phyloP scores from a whole-genome alignment of 176 grass and related monocot species.

The Neostapfia colusana region DNA sequence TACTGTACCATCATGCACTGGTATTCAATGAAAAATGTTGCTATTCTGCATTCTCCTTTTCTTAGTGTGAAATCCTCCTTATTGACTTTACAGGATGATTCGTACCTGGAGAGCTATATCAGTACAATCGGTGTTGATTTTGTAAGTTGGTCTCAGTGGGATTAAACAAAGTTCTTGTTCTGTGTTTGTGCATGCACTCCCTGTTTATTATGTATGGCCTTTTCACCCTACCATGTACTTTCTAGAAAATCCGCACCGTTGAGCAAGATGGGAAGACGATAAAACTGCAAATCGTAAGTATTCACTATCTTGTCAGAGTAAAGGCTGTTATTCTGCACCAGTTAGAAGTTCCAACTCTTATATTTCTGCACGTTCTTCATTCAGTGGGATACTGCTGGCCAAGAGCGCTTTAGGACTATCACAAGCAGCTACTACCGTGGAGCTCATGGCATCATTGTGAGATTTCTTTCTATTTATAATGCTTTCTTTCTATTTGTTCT shows the following conservation, averaged over 20 bases:
- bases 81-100: slow-evolving; percentile 60
- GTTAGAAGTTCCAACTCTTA: slow-evolving; percentile 18
- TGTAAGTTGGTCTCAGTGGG: slow-evolving; percentile 47
- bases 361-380: slow-evolving; percentile 11
- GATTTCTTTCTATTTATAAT: neutral
- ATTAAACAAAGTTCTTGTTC: slow-evolving; percentile 8
- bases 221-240: slow-evolving; percentile 5
- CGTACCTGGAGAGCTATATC: slow-evolving; percentile 84
- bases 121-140: slow-evolving; percentile 89
- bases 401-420: slow-evolving; percentile 76
- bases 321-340: neutral
- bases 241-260: slow-evolving; percentile 74
- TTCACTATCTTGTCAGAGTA: neutral
- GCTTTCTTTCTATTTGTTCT: neutral
- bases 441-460: slow-evolving; percentile 74
- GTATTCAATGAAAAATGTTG: neutral
- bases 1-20: slow-evolving; percentile 14
- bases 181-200: neutral
- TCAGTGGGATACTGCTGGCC: slow-evolving; percentile 80
- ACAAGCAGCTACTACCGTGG: slow-evolving; percentile 80
- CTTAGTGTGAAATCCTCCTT: slow-evolving; percentile 6
- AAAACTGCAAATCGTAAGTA: slow-evolving; percentile 81
- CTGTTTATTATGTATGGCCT: neutral
- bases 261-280: slow-evolving; percentile 89
- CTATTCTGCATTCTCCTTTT: slow-evolving; percentile 4